Evolutionary conservation across 2,329 filamentous ascomycete genomes (phyloP).

Genomic region (Ophiostoma tasmaniense): DNA sequence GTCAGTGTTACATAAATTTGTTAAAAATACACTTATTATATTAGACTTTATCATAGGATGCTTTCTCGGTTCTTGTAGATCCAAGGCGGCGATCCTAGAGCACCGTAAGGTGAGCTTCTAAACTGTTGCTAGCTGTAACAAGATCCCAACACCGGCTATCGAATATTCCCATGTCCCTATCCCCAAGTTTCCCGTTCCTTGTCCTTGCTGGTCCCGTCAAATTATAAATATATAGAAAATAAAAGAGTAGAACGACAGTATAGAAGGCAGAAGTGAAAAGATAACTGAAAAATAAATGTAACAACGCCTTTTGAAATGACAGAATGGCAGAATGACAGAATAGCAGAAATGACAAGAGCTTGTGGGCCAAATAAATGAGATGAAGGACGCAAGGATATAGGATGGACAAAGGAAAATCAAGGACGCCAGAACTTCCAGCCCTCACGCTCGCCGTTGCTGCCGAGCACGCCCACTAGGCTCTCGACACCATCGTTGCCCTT

Average conservation of each 20-base stretch:
- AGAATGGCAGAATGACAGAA: too few species aligned
- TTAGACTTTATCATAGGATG: not conserved
- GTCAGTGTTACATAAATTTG: not conserved
- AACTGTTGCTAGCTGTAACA: not conserved
- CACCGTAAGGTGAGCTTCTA: slow-evolving; percentile 6
- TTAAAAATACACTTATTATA: not conserved
- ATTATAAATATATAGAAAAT: not conserved
- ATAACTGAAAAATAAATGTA: not conserved
- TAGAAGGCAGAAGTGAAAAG: not conserved
- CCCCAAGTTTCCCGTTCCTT: slow-evolving; percentile 3
- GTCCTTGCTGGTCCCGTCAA: slow-evolving; percentile 3
- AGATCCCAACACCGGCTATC: not conserved
- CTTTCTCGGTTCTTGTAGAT: not conserved
- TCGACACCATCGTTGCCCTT: slow-evolving; percentile 81
- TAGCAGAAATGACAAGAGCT: not conserved
- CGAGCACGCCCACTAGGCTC: slow-evolving; percentile 70
- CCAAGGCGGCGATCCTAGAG: not conserved
- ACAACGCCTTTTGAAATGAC: not conserved
- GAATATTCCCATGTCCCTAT: slow-evolving; percentile 2
- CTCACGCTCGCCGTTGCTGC: slow-evolving; percentile 58
- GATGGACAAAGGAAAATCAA: not conserved
- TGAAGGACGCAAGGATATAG: not conserved
- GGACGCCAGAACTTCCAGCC: slow-evolving; percentile 75
- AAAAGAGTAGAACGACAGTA: not conserved
- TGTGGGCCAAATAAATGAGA: not conserved